These are phyloP conservation scores for Beta macrorhiza DNA, from an alignment of 179 eudicot genomes.

Conservation along the genomic window DNA sequence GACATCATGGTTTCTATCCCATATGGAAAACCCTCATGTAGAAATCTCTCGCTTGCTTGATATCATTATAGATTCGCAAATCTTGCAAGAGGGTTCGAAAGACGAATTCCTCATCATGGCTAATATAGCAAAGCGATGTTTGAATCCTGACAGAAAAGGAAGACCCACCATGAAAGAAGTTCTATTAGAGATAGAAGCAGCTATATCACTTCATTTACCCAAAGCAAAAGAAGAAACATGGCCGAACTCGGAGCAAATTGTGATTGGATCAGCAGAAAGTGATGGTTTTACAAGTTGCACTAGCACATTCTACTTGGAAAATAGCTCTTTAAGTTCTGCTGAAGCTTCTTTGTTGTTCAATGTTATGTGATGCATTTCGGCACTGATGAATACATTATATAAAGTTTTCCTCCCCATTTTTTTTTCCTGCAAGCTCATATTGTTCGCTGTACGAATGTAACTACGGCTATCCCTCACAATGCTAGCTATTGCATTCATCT, in stretches of 20 bases:
- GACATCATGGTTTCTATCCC: conserved; percentile 32
- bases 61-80: conserved; percentile 32
- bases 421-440: not conserved
- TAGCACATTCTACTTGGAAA: conserved; percentile 6
- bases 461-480: too few species aligned
- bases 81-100: conserved; percentile 29
- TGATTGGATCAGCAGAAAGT: not conserved
- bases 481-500: too few species aligned
- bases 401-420: not conserved
- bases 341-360: conserved; percentile 14
- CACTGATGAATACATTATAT: not conserved
- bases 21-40: conserved; percentile 30
- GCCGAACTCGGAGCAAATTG: not conserved
- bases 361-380: not conserved
- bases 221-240: not conserved
- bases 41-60: conserved; percentile 26
- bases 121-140: conserved; percentile 35
- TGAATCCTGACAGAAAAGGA: conserved; percentile 34
- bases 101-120: conserved; percentile 34
- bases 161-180: conserved; percentile 46
- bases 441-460: too few species aligned
- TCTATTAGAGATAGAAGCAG: conserved; percentile 24
- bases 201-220: conserved; percentile 18
- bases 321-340: conserved; percentile 4
- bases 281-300: not conserved